Conservation (phyloP, 768 basidiomycete genomes). For the Lactarius hatsudake region DNA sequence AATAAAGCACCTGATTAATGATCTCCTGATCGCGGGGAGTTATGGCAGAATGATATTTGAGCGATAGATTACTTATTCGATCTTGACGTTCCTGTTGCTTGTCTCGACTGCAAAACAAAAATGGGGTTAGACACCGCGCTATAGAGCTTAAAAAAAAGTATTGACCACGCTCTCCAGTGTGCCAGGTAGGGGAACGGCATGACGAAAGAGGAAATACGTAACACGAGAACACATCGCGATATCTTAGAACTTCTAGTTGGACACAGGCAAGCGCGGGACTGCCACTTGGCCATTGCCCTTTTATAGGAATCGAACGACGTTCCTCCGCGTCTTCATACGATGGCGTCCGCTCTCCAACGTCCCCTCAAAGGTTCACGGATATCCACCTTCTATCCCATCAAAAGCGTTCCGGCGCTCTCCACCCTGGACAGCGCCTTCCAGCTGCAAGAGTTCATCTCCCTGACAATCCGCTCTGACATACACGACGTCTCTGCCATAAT, state of each 20-base stretch:
- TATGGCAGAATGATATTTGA: slow-evolving; percentile 36
- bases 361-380: slow-evolving; percentile 76
- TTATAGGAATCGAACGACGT: background rate
- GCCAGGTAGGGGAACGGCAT: slow-evolving; percentile 13
- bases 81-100: slow-evolving; percentile 38
- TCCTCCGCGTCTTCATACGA: background rate
- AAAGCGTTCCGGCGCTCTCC: slow-evolving; percentile 63
- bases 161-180: slow-evolving; percentile 22
- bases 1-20: slow-evolving; percentile 35
- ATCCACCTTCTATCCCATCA: slow-evolving; percentile 76
- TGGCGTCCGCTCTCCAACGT: slow-evolving; percentile 46
- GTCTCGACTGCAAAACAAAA: slow-evolving; percentile 29
- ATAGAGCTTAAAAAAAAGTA: background rate
- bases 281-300: background rate
- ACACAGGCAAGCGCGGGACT: background rate
- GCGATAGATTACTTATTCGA: slow-evolving; percentile 34
- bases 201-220: background rate
- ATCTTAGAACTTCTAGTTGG: background rate
- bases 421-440: slow-evolving; percentile 90
- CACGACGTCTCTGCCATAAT: slow-evolving; percentile 86
- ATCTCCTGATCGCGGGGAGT: slow-evolving; percentile 35
- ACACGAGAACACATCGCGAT: background rate
- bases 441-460: slow-evolving; percentile 89
- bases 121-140: background rate
- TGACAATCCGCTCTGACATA: slow-evolving; percentile 80